These are phyloP conservation scores for Tulasnella sp. DNA, from an alignment of 768 basidiomycete genomes.

Conservation along the genomic window DNA sequence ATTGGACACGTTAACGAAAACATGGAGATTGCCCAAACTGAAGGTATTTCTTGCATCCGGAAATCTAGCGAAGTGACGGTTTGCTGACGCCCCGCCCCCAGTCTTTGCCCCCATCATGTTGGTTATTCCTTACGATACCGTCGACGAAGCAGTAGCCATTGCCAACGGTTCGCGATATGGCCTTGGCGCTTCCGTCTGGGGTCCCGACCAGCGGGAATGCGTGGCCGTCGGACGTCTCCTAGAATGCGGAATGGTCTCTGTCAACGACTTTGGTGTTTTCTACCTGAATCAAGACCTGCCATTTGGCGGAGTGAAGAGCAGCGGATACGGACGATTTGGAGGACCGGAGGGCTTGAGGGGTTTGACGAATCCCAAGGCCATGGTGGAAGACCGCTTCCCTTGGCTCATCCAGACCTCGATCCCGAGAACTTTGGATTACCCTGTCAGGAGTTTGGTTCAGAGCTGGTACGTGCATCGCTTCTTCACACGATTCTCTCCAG, in stretches of 20 bases:
- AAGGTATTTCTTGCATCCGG: conserved; percentile 48
- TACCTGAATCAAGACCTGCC: conserved; percentile 91
- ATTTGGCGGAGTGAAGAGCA: conserved; percentile 88
- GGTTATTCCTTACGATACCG: conserved; percentile 74
- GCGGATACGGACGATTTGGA: conserved; percentile 92
- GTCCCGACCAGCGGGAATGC: conserved; percentile 74
- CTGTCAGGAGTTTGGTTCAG: conserved; percentile 62
- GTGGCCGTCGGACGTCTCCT: conserved; percentile 73
- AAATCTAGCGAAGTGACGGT: background rate
- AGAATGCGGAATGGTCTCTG: conserved; percentile 94
- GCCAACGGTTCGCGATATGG: conserved; percentile 87
- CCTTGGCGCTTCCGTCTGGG: conserved; percentile 92
- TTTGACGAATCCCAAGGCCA: conserved; percentile 82
- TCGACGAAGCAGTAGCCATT: conserved; percentile 82
- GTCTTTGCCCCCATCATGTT: conserved; percentile 93
- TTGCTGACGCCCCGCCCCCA: conserved; percentile 37
- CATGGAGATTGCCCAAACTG: conserved; percentile 75
- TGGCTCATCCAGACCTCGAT: conserved; percentile 78
- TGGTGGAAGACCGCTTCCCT: conserved; percentile 83
- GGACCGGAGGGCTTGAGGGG: conserved; percentile 91
- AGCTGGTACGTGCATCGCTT: conserved; percentile 60
- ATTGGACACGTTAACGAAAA: conserved; percentile 68
- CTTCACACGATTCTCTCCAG: conserved; percentile 17
- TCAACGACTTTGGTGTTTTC: conserved; percentile 91
- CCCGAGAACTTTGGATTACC: conserved; percentile 82